Conservation (phyloP, 2,329 filamentous ascomycete species). For the Fusarium globosum region DNA sequence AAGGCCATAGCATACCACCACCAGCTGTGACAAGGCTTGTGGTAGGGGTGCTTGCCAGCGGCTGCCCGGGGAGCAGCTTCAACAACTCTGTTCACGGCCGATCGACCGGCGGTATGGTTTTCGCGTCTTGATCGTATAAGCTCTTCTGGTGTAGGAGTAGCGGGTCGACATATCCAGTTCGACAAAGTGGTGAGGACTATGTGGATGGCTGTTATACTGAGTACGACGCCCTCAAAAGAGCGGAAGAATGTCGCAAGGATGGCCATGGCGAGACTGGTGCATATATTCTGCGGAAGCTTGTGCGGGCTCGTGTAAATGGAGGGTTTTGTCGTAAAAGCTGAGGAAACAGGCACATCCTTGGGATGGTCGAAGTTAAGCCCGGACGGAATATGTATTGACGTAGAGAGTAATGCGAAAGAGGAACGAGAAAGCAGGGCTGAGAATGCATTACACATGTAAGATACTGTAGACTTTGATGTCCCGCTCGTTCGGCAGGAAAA, state of each 20-base stretch:
- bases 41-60: neutral
- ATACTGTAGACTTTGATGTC: neutral
- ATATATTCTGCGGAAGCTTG: neutral
- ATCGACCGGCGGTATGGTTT: neutral
- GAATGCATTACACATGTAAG: neutral
- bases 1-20: neutral
- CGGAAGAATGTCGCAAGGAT: neutral
- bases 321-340: neutral
- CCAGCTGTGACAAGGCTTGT: neutral
- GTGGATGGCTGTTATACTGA: neutral
- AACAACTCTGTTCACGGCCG: neutral
- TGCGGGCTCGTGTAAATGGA: neutral
- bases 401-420: neutral
- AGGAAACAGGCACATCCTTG: neutral
- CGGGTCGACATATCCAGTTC: slow-evolving; percentile 1
- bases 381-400: neutral
- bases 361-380: neutral
- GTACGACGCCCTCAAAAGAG: neutral
- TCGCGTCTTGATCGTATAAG: neutral
- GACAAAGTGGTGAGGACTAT: neutral
- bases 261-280: neutral
- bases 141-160: neutral
- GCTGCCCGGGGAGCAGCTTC: neutral
- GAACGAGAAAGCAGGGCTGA: neutral
- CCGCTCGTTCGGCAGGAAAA: neutral